Percentiles rank a stretch among this genome's conserved stretches.
These are phyloP conservation scores for Aspergillus carbonarius DNA, from an alignment of 2,329 filamentous ascomycete genomes.

Conservation along the genomic window DNA sequence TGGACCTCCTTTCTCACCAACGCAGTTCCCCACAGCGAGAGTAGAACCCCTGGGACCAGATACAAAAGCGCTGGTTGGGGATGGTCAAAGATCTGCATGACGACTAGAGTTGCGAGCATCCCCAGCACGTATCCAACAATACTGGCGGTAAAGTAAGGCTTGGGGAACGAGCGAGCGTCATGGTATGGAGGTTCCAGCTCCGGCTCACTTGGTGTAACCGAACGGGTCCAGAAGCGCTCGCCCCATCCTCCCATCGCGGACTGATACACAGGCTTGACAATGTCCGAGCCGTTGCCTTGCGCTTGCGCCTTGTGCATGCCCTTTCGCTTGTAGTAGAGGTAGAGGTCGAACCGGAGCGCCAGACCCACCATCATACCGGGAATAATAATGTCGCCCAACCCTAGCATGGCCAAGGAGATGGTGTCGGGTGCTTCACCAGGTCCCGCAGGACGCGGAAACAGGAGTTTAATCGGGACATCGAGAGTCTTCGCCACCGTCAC, in stretches of 20 bases:
- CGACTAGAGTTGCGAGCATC: slow-evolving; percentile 72
- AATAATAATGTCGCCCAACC: slow-evolving; percentile 89
- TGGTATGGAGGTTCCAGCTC: slow-evolving; percentile 36
- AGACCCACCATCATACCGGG: slow-evolving; percentile 88
- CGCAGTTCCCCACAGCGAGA: slow-evolving; percentile 73
- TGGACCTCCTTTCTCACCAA: slow-evolving; percentile 67
- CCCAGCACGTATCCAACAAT: slow-evolving; percentile 74
- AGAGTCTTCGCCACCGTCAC: slow-evolving; percentile 74
- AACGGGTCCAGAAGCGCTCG: slow-evolving; percentile 73
- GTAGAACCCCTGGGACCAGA: slow-evolving; percentile 81
- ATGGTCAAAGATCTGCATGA: slow-evolving; percentile 75
- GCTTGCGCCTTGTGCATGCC: slow-evolving; percentile 45
- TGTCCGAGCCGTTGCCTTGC: slow-evolving; percentile 19
- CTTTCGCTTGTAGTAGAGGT: slow-evolving; percentile 73
- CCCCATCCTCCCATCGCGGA: slow-evolving; percentile 75
- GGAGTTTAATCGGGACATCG: slow-evolving; percentile 89
- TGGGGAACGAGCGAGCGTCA: slow-evolving; percentile 61
- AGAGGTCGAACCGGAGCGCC: slow-evolving; percentile 87
- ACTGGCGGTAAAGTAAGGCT: slow-evolving; percentile 80
- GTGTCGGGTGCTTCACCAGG: slow-evolving; percentile 45
- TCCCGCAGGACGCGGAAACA: slow-evolving; percentile 67
- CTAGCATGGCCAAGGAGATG: slow-evolving; percentile 69
- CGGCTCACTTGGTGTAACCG: slow-evolving; percentile 22
- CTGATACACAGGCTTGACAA: slow-evolving; percentile 39
- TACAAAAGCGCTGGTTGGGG: slow-evolving; percentile 91